Conservation (phyloP, 2,329 filamentous ascomycete genomes). For the Anthostomella pinea region DNA sequence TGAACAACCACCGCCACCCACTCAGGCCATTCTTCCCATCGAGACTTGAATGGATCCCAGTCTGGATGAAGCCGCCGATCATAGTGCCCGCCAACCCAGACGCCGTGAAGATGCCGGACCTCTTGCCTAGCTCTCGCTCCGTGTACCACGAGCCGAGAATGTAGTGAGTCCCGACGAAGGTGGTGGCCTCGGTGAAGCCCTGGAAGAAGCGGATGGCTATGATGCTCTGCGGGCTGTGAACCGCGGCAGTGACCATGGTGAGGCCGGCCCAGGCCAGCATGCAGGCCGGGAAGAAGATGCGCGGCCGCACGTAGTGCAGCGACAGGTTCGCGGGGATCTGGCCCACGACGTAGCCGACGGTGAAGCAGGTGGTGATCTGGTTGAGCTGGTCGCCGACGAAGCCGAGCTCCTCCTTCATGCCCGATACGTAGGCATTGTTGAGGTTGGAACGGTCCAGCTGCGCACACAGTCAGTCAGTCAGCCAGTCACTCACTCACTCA, state of each 20-base stretch:
- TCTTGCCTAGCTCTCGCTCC: constrained; percentile 58
- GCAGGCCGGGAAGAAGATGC: constrained; percentile 62
- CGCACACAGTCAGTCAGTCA: neutral
- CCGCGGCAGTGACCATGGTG: constrained; percentile 59
- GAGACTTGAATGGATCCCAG: constrained; percentile 44
- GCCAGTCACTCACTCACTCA: too few species aligned
- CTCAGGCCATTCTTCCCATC: constrained; percentile 47
- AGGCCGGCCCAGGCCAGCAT: constrained; percentile 62
- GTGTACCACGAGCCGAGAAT: constrained; percentile 62
- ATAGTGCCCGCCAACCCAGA: constrained; percentile 59
- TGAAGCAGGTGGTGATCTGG: constrained; percentile 51
- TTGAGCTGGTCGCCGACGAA: constrained; percentile 50
- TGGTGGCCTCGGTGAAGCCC: constrained; percentile 54
- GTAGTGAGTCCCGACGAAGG: constrained; percentile 58
- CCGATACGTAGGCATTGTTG: constrained; percentile 53
- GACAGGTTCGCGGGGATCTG: constrained; percentile 61
- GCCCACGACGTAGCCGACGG: constrained; percentile 47
- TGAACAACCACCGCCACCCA: constrained; percentile 56
- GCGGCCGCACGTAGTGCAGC: constrained; percentile 60
- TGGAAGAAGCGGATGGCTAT: constrained; percentile 59
- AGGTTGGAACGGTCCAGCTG: constrained; percentile 51
- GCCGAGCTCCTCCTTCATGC: constrained; percentile 49
- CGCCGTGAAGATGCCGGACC: constrained; percentile 59
- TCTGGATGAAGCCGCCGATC: constrained; percentile 62
- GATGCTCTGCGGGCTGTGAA: constrained; percentile 49